Conservation (phyloP, 129 eudicot species). For the Artemisia annua region DNA sequence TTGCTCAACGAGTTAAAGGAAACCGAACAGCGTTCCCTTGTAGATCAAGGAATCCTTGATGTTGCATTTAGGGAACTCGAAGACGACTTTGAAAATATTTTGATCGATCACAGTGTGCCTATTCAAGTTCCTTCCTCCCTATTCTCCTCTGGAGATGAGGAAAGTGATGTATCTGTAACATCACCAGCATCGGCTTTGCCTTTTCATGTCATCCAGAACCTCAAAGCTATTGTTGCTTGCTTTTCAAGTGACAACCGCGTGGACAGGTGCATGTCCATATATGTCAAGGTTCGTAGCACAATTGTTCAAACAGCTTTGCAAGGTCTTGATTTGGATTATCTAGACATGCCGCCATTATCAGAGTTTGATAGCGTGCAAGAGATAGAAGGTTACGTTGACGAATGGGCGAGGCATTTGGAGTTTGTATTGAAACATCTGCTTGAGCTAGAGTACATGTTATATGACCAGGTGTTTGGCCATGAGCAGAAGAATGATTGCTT, state of each 20-base stretch:
- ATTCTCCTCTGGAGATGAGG: conserved; percentile 38
- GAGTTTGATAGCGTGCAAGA: conserved; percentile 58
- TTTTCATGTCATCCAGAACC: conserved; percentile 36
- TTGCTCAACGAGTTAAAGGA: conserved; percentile 46
- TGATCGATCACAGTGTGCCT: conserved; percentile 41
- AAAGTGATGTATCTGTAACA: conserved; percentile 19
- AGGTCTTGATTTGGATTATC: conserved; percentile 53
- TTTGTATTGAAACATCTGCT: conserved; percentile 59
- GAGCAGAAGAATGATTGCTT: conserved; percentile 50
- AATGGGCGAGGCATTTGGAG: conserved; percentile 77
- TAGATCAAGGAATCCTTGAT: conserved; percentile 46
- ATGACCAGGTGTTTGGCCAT: conserved; percentile 43
- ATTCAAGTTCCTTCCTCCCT: conserved; percentile 26
- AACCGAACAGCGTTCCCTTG: conserved; percentile 37
- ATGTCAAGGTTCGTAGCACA: conserved; percentile 45
- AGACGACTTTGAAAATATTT: conserved; percentile 40
- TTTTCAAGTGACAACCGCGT: conserved; percentile 44
- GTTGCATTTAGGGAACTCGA: conserved; percentile 50
- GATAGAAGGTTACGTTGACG: conserved; percentile 51
- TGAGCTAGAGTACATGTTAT: conserved; percentile 52
- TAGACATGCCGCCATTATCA: conserved; percentile 46
- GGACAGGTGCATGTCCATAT: conserved; percentile 48
- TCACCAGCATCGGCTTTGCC: conserved; percentile 31
- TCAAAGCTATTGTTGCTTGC: conserved; percentile 51
- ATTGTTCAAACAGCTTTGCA: conserved; percentile 45